Conservation (phyloP, 2,329 filamentous ascomycete genomes). For the Pseudogymnoascus destructans region DNA sequence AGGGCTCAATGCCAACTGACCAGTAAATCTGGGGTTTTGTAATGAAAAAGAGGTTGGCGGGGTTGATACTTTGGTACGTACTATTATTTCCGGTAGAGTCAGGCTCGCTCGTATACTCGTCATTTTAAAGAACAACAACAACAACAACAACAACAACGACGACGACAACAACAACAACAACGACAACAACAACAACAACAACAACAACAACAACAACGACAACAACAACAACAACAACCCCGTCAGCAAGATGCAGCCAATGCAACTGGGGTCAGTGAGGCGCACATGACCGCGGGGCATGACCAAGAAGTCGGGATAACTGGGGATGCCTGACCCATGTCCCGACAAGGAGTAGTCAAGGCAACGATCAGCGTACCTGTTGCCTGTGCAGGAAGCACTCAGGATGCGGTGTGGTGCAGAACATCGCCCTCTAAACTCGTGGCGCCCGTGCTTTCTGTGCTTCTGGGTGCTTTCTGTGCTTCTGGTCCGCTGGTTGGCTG, state of each 20-base stretch:
- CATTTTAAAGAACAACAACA: too few species aligned
- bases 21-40: neutral
- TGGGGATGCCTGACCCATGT: neutral
- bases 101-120: too few species aligned
- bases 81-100: too few species aligned
- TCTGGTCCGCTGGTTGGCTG: neutral
- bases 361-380: neutral
- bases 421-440: neutral
- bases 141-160: too few species aligned
- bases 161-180: too few species aligned
- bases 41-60: neutral
- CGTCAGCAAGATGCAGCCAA: neutral
- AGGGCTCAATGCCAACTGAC: neutral
- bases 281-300: slow-evolving; percentile 1
- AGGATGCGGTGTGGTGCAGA: slow-evolving; percentile 1
- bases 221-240: neutral
- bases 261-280: neutral
- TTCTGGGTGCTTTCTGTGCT: too few species aligned
- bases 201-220: too few species aligned
- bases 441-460: neutral
- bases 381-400: neutral
- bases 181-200: too few species aligned
- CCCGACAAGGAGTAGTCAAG: neutral
- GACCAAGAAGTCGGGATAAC: slow-evolving; percentile 2
- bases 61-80: neutral